Evolutionary conservation across 352 stramenopile genomes (phyloP).

Genomic region (Globisporangium megalacanthum): DNA sequence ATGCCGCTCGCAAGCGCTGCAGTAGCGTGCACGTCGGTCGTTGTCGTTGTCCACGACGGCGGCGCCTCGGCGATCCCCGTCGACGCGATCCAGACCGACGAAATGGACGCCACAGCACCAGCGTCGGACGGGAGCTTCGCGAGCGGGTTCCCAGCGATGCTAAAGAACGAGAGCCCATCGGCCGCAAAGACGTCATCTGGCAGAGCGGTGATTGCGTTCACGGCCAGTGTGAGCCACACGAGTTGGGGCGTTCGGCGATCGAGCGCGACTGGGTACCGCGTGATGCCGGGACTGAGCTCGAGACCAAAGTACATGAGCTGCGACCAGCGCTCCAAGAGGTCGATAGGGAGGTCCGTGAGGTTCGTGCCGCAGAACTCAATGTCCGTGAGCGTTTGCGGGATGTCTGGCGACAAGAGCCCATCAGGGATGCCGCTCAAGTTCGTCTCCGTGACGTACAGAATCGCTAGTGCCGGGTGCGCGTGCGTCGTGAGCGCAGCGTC

Average conservation of each 20-base stretch:
- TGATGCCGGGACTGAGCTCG: slow-evolving; percentile 6
- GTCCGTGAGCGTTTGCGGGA: not conserved
- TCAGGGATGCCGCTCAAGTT: not conserved
- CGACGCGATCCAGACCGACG: not conserved
- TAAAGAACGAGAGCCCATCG: slow-evolving; percentile 1
- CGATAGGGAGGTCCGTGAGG: not conserved
- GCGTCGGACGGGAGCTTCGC: slow-evolving; percentile 1
- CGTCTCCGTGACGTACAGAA: slow-evolving; percentile 6
- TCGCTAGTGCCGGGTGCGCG: slow-evolving; percentile 6
- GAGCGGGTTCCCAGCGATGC: slow-evolving; percentile 9
- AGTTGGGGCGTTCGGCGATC: not conserved
- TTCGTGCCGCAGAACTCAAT: slow-evolving; percentile 5
- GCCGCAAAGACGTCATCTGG: not conserved
- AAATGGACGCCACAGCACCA: not conserved
- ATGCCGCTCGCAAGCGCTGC: not conserved
- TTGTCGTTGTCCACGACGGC: not conserved
- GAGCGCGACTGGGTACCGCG: slow-evolving; percentile 1
- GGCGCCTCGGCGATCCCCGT: not conserved
- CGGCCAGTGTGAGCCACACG: not conserved
- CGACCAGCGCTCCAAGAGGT: not conserved
- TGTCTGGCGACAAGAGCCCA: not conserved
- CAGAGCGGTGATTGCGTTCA: not conserved
- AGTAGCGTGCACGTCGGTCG: not conserved
- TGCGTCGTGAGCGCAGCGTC: slow-evolving; percentile 7
- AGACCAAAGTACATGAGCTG: slow-evolving; percentile 3